phyloP scores from a whole-genome alignment of 768 basidiomycete genomes.

The Clitopilus passeckerianus region DNA sequence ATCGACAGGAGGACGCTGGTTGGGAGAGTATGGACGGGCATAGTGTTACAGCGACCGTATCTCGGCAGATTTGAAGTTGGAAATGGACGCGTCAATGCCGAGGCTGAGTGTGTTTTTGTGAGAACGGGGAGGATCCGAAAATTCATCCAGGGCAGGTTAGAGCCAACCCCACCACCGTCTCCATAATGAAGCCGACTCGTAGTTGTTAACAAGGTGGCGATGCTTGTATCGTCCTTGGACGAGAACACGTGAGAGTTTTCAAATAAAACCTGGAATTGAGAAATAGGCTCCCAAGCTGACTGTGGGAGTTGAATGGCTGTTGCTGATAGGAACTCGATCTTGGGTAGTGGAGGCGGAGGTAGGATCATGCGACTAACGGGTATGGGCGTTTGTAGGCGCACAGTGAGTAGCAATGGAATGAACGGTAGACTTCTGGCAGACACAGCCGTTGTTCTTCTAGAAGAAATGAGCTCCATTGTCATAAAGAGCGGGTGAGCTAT shows the following conservation, averaged over 20 bases:
- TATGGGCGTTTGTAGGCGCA: too few species aligned
- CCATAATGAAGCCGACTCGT: too few species aligned
- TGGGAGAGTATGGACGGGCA: not conserved
- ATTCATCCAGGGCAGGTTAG: not conserved
- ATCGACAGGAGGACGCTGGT: not conserved
- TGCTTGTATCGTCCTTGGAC: not conserved
- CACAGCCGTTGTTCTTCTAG: too few species aligned
- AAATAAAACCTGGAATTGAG: not conserved
- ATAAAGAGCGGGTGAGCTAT: too few species aligned
- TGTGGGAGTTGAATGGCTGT: not conserved
- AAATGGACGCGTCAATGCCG: not conserved
- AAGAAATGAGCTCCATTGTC: too few species aligned
- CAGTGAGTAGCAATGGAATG: not conserved
- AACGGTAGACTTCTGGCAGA: too few species aligned
- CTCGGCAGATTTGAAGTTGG: not conserved
- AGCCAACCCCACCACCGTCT: too few species aligned
- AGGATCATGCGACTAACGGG: too few species aligned
- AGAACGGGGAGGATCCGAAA: not conserved
- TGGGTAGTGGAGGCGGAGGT: not conserved
- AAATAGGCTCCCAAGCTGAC: not conserved
- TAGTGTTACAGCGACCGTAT: not conserved
- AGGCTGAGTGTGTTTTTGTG: not conserved
- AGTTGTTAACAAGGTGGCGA: too few species aligned
- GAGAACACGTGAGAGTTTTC: not conserved
- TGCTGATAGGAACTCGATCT: not conserved